These are phyloP conservation scores for Ascomycota sp. DNA, from an alignment of 2,329 filamentous ascomycete species.

Conservation along the genomic window DNA sequence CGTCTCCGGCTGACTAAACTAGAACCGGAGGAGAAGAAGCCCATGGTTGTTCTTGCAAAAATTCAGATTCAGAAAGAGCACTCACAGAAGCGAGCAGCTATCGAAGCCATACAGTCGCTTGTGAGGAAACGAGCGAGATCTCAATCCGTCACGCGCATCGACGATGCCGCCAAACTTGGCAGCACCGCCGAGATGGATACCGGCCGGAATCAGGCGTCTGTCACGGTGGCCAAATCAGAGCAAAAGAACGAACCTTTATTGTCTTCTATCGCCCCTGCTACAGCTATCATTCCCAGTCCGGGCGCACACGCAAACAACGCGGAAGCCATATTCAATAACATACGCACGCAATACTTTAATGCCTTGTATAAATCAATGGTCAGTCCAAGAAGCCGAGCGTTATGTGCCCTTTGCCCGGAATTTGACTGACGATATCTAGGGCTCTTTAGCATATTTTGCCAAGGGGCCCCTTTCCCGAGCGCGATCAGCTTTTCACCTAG, in stretches of 20 bases:
- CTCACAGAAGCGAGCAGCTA: slow-evolving; percentile 36
- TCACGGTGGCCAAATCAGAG: slow-evolving; percentile 5
- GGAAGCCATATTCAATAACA: slow-evolving; percentile 33
- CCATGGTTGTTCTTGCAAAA: slow-evolving; percentile 17
- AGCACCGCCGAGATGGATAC: slow-evolving; percentile 3
- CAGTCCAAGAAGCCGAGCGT: slow-evolving; percentile 5
- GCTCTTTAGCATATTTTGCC: slow-evolving; percentile 63
- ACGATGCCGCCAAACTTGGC: slow-evolving; percentile 9
- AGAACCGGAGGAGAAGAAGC: slow-evolving; percentile 4
- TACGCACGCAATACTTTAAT: slow-evolving; percentile 37
- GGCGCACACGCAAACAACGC: no score
- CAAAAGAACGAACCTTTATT: slow-evolving; percentile 1
- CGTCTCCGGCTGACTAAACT: slow-evolving; percentile 8
- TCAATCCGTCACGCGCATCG: slow-evolving; percentile 18
- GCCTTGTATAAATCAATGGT: slow-evolving; percentile 44
- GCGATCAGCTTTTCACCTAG: slow-evolving; percentile 46
- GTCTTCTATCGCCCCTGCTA: neutral
- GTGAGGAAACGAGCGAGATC: slow-evolving; percentile 31
- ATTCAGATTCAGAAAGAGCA: slow-evolving; percentile 25
- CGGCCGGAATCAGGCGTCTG: slow-evolving; percentile 5
- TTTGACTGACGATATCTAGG: slow-evolving; percentile 24
- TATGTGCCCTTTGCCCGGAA: slow-evolving; percentile 12
- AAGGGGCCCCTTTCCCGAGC: slow-evolving; percentile 64
- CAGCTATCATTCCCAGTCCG: no score
- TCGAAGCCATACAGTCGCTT: slow-evolving; percentile 41